A percentile compares a stretch with the other conserved stretches of the same genome.
phyloP scores from a whole-genome alignment of 1,284 basidiomycete genomes.

The Schizophyllum amplum region DNA sequence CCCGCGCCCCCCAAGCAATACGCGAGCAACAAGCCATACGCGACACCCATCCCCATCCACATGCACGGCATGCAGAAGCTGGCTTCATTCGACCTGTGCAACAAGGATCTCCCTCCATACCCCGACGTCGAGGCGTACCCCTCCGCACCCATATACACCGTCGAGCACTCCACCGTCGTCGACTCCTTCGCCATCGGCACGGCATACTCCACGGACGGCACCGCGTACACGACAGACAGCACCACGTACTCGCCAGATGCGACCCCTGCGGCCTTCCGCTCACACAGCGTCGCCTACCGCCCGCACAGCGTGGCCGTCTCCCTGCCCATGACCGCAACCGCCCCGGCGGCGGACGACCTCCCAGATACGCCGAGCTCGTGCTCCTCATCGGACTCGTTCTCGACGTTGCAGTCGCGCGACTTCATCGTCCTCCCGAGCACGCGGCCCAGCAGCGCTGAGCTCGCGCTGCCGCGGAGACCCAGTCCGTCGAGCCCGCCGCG shows the following conservation, averaged over 20 bases:
- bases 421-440: not conserved
- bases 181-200: not conserved
- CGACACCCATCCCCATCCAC: not conserved
- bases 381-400: not conserved
- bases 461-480: not conserved
- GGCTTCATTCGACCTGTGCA: not conserved
- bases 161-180: too few relatives aligned
- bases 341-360: not conserved
- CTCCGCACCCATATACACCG: too few relatives aligned
- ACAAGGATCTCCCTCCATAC: not conserved
- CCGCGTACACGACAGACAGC: not conserved
- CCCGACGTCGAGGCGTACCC: not conserved
- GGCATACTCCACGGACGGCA: not conserved
- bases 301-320: not conserved
- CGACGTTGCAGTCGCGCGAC: not conserved
- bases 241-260: too few relatives aligned
- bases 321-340: not conserved
- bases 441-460: too few relatives aligned
- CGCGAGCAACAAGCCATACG: not conserved
- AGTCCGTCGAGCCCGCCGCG: too few relatives aligned
- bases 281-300: not conserved
- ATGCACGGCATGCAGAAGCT: not conserved
- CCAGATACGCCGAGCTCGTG: not conserved
- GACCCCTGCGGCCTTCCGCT: too few relatives aligned
- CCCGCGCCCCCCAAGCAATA: not conserved